Base-by-base conservation (phyloP, 1,284 basidiomycete genomes). In the Papiliotrema terrestris region DNA sequence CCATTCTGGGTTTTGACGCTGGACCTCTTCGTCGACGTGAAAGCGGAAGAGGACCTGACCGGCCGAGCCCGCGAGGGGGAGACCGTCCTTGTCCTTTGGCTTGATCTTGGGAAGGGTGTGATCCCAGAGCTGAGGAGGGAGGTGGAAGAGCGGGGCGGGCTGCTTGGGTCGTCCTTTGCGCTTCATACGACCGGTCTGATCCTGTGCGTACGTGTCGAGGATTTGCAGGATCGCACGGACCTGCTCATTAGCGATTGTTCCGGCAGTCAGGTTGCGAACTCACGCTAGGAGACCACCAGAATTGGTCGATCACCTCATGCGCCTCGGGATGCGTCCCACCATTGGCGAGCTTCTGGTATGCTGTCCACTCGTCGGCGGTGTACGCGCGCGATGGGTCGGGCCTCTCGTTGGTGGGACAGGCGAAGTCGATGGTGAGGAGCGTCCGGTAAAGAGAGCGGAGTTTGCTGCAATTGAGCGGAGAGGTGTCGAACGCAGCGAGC, bases 371-470 rank as follows among this genome's bases (percentile, higher is more conserved):
- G 32, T 73, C 66, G 17, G 60, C 59, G 3, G 73, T 68, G 56
- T 75, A 74, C n/a, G 55, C 52, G 37, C 73, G 51, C 17, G 60
- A 64, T 15, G 65, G 63, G 51, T 74, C 71, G 0, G 73, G 72
- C 1, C 66, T 60, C 50, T 75, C 72, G 46, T 69, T 67, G 14
- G 72, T 75, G 29, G 62, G 58, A 9, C 68, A 49, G 8, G 71
- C 69, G 56, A 75, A 75, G 58, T 75, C 73, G 52, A 74, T 70
- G 1, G 72, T 75, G 20, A 75, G 63, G 9, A 75, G 65, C 2
- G 73, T 74, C n/a, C 71, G 67, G 54, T 75, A 75, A 20, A 73
- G 59, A 1, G 72, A 65, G 4, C 73, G 66, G 22, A 74, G 60
- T 46, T 65, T 66, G 63, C 72, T 73, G 20, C 62, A 54, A 55